Percentiles rank a stretch among this genome's conserved stretches.
phyloP scores from a whole-genome alignment of 148 eudicot species.

The Nepenthes gracilis region DNA sequence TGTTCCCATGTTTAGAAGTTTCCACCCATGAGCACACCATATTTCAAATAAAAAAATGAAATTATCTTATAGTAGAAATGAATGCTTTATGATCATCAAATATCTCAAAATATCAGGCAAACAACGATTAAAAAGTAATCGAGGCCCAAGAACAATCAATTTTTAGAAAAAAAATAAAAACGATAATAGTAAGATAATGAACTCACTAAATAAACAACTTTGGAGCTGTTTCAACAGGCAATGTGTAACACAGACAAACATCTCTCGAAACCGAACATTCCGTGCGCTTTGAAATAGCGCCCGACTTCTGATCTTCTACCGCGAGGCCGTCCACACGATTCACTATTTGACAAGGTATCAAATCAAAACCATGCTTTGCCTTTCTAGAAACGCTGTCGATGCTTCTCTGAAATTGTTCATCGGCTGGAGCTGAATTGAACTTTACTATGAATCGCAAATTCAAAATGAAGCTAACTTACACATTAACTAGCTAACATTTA shows the following conservation, averaged over 20 bases:
- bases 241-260: conserved; percentile 32
- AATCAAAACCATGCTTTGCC: conserved; percentile 43
- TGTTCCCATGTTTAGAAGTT: too few relatives aligned
- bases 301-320: not conserved
- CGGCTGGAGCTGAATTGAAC: conserved; percentile 13
- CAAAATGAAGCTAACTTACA: not conserved
- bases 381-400: conserved; percentile 47
- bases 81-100: too few relatives aligned
- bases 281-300: too few relatives aligned
- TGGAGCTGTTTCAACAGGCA: conserved; percentile 23
- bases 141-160: not conserved
- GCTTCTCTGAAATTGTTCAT: conserved; percentile 19
- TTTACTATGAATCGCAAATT: not conserved
- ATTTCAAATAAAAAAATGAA: too few relatives aligned
- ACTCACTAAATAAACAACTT: conserved; percentile 40
- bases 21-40: too few relatives aligned
- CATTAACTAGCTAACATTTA: not conserved
- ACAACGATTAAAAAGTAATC: not conserved
- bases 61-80: too few relatives aligned
- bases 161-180: not conserved
- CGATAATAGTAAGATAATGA: not conserved
- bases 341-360: conserved; percentile 42
- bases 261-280: conserved; percentile 12
- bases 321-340: not conserved
- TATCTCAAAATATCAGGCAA: too few relatives aligned